phyloP scores from a whole-genome alignment of 495 filamentous ascomycete genomes.

The Talaromyces thailandensis region DNA sequence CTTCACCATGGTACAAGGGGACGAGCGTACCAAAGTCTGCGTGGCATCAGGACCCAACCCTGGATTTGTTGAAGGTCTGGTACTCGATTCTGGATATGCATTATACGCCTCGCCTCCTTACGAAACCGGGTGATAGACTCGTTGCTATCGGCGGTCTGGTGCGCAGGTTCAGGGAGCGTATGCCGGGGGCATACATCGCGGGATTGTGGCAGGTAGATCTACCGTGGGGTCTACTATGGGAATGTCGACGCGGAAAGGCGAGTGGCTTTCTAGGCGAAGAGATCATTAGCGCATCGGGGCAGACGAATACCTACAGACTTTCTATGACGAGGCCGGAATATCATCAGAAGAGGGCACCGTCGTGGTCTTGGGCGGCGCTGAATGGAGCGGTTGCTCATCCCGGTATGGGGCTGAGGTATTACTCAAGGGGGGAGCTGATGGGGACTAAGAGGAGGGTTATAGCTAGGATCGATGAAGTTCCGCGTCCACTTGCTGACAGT shows the following conservation, averaged over 20 bases:
- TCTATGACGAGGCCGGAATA: not conserved
- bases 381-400: not conserved
- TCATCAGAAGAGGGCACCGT: not conserved
- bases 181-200: not conserved
- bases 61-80: not conserved
- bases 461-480: not conserved
- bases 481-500: not conserved
- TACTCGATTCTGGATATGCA: not conserved
- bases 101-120: not conserved
- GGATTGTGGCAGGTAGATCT: not conserved
- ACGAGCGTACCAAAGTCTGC: not conserved
- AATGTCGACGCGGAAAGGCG: not conserved
- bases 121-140: not conserved
- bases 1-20: not conserved
- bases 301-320: not conserved
- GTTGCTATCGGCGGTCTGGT: not conserved
- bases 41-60: not conserved
- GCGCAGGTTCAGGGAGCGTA: not conserved
- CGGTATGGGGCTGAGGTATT: not conserved
- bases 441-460: not conserved
- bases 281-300: not conserved
- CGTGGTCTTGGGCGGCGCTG: not conserved
- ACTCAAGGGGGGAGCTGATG: not conserved
- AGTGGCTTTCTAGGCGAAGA: not conserved
- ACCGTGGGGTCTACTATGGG: not conserved